A percentile compares a stretch with the other conserved stretches of the same genome.
phyloP scores from a whole-genome alignment of 768 basidiomycete species.

The Russula griseocarnosa region DNA sequence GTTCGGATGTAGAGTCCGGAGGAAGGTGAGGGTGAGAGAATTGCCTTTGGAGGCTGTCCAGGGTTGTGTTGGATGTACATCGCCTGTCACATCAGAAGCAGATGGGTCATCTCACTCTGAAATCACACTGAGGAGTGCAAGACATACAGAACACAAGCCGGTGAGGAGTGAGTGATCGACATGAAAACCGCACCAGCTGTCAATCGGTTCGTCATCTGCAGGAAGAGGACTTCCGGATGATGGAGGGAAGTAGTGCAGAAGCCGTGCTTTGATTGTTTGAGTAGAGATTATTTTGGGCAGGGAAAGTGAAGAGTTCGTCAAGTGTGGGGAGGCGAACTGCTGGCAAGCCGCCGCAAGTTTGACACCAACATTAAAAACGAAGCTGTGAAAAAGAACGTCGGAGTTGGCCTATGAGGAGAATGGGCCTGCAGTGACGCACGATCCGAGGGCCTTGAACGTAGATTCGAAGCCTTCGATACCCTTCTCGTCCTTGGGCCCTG shows the following conservation, averaged over 20 bases:
- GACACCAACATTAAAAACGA: constrained; percentile 79
- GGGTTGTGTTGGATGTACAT: constrained; percentile 67
- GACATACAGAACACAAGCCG: constrained; percentile 79
- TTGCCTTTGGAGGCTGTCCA: constrained; percentile 40
- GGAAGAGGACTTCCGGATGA: constrained; percentile 38
- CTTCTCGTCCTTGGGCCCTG: constrained; percentile 59
- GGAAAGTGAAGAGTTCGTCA: constrained; percentile 63
- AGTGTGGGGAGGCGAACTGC: constrained; percentile 70
- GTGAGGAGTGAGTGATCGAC: constrained; percentile 89
- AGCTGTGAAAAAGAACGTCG: constrained; percentile 39
- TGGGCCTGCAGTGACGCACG: constrained; percentile 37
- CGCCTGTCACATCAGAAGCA: constrained; percentile 46
- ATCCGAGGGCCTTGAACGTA: constrained; percentile 83
- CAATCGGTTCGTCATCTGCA: constrained; percentile 59
- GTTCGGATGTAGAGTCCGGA: constrained; percentile 93
- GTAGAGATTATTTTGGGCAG: constrained; percentile 72
- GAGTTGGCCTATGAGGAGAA: constrained; percentile 12
- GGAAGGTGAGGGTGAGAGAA: constrained; percentile 64
- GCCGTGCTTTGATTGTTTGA: constrained; percentile 83
- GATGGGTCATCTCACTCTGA: not conserved
- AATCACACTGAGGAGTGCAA: constrained; percentile 8
- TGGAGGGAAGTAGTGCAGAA: constrained; percentile 95
- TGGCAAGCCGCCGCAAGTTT: constrained; percentile 85
- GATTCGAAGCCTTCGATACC: constrained; percentile 74
- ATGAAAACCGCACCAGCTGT: constrained; percentile 95